Base-by-base conservation (phyloP, 345 rosid species). In the Tarenaya hassleriana region DNA sequence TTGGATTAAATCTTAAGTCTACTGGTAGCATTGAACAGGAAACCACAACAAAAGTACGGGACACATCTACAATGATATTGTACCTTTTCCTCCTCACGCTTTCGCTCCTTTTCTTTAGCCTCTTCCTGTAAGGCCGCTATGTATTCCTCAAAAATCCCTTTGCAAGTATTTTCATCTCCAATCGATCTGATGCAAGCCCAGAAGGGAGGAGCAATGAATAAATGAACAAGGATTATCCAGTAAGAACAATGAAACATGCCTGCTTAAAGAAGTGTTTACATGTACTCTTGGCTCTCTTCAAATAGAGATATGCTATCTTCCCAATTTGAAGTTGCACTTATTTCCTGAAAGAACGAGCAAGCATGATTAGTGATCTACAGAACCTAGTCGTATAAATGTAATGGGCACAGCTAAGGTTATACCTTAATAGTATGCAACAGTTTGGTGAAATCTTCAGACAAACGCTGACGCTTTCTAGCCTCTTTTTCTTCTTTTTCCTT, bases 401-500 rank as follows among this genome's bases (percentile, higher is more conserved):
- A 5, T 2, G 29, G 5, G 24, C 57, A 43, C 12, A 10, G 24
- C 31, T 59, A 49, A n/a, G 51, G 16, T 39, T 40, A 50, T 63
- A 92, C 98, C 94, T 92, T 92, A 41, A 62, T 61, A 6, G 88
- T 56, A 54, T 66, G 78, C 60, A 92, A 66, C n/a, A 88, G 72
- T 37, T 72, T 72, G 3, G 80, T 74, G 70, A 88, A 83, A 56
- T 92, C 97, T 75, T 92, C 97, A 11, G 82, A 85, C 55, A 83
- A 73, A 48, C 88, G 91, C 62, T 83, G 95, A 47, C 79, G 80
- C 73, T 80, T 92, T 77, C 82, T 85, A 37, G 87, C 94, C 71
- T 88, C 99, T 75, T 85, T 92, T 69, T 80, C 97, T 63, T 92
- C 95, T 71, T 92, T 92, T 69, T 92, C 97, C 80, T 77, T 88